Base-by-base conservation (phyloP, 139 green algal genomes). In the Gonium pectorale region DNA sequence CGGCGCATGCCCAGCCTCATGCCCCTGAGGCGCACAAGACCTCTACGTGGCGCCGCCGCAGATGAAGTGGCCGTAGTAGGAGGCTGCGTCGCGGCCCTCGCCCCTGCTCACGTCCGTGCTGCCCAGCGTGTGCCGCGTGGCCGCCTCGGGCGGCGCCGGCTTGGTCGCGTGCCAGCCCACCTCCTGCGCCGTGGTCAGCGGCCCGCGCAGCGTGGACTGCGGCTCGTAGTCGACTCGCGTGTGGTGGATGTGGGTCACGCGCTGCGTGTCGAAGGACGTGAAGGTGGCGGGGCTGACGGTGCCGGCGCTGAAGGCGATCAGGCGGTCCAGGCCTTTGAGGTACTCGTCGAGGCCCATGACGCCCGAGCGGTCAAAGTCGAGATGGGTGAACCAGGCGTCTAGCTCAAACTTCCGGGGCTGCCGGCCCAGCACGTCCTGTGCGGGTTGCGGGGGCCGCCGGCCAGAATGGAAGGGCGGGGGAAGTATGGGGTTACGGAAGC, bases 61-160 rank as follows among this genome's bases (percentile, higher is more conserved):
- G 52, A 85, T 77, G 52, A 82, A 88, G 27, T 88, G 83, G 7
- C 83, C 83, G 41, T 88, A 88, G 67, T 88, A 88, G 33, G 52
- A 68, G 1, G 67, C 74, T 0, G 83, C 83, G 2, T 79, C 78
- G 26, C 67, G 38, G 2, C 83, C 83, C 40, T 88, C 83, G 5
- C 43, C n/a, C 63, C 67, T 64, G 4, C 73, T 88, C 7, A 88
- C 75, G 41, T 88, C 83, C 4, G 83, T 88, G 74, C n/a, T 46
- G 54, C 72, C 71, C 66, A 85, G 54, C 52, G 70, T 54, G 15
- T 29, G 24, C 13, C 79, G 81, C 5, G 27, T 22, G 5, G 17
- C 26, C 35, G 74, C 15, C 43, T 68, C 68, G 26, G 52, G 70
- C 3, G 81, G 81, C 8, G 29, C 27, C 1, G 43, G 56, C 29